Evolutionary conservation across 1,284 basidiomycete species (phyloP), one percentile per base, ranked within the genome.

Genomic region (Marasmius fiardii): DNA sequence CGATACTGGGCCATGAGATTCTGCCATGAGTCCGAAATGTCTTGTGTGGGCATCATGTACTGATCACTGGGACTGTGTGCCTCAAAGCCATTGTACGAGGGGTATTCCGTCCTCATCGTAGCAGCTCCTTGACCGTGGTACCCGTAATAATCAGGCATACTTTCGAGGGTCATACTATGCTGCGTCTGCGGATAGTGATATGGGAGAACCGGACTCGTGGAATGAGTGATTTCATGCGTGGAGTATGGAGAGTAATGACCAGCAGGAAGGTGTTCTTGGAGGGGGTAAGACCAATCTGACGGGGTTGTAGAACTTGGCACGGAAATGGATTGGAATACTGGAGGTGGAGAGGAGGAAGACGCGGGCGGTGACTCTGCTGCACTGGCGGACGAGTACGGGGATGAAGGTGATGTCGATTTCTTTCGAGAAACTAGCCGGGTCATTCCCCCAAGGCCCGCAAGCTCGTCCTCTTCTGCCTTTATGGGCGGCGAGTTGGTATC

Each of bases 341-440:
- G 51, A 26, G 64, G 57, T 51, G 65, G 64, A 44, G 68, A 64
- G 53, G 56, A 57, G 23, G 64, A 63, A 53, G 56, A 57, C 21
- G 64, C 61, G 26, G 60, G 53, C 16, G 24, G 47, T 10, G 60
- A 61, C 31, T 43, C 48, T 20, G n/a, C n/a, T n/a, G 60, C 58
- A 43, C 63, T 65, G 48, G 52, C 23, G 55, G 58, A 24, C 58
- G 72, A 68, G 8, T 71, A 71, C 1, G 80, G 75, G 8, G 76
- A 74, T 0, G 81, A 79, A 1, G 79, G 75, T 3, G 71, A 64
- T 6, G 71, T 72, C 5, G 78, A 74, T 52, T 68, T 64, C 48
- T 77, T 76, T n/a, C 79, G 77, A 1, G 82, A 69, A 0, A 87
- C 80, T 2, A 86, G 74, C 16, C 83, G 76, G 2, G 83, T 85